phyloP scores from a whole-genome alignment of 2,329 filamentous ascomycete species.

The Phialophora expanda region DNA sequence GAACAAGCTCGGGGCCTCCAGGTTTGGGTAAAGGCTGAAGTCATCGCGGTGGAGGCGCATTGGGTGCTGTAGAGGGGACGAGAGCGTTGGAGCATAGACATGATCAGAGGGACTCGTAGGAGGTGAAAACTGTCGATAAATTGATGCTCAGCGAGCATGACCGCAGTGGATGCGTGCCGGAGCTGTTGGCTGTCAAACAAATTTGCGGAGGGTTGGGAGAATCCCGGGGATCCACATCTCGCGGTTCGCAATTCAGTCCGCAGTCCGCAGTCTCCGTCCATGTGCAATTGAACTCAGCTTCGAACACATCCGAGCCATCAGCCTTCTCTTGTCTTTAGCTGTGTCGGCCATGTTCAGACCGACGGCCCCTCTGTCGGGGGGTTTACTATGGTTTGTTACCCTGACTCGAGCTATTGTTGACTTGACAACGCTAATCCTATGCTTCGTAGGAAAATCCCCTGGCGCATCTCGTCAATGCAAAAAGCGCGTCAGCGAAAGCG shows the following conservation, averaged over 20 bases:
- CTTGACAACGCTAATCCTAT: not conserved
- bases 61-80: slow-evolving; percentile 17
- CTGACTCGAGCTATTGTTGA: not conserved
- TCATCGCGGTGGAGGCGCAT: slow-evolving; percentile 45
- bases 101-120: not conserved
- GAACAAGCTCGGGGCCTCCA: slow-evolving; percentile 50
- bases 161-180: slow-evolving; percentile 14
- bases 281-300: not conserved
- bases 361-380: slow-evolving; percentile 75
- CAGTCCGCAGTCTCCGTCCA: not conserved
- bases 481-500: slow-evolving; percentile 85
- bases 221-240: not conserved
- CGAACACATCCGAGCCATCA: not conserved
- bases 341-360: slow-evolving; percentile 75
- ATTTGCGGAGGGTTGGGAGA: slow-evolving; percentile 8
- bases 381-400: slow-evolving; percentile 76
- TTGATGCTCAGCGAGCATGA: not conserved
- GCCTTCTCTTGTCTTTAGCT: not conserved
- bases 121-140: not conserved
- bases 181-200: slow-evolving; percentile 18
- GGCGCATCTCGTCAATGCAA: slow-evolving; percentile 89
- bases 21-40: slow-evolving; percentile 50
- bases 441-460: slow-evolving; percentile 81
- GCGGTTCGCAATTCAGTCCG: not conserved
- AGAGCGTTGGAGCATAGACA: slow-evolving; percentile 3